Percentiles rank a stretch among this genome's conserved stretches.
Conservation (phyloP, 73 alveolate genomes). For the Paramecium primaurelia region DNA sequence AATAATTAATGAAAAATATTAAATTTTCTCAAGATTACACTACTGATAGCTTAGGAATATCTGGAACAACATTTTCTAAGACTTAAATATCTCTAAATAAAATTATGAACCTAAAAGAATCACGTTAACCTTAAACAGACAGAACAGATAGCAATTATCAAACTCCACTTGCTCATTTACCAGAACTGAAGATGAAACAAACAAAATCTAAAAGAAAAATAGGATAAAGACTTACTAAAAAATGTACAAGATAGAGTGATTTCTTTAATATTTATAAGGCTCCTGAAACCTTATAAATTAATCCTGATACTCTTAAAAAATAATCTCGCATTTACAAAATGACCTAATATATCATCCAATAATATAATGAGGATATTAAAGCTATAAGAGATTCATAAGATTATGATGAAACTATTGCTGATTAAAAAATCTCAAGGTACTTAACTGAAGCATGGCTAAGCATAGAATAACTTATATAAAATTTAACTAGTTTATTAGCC, state of each 20-base stretch:
- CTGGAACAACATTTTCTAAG: neutral
- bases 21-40: neutral
- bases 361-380: neutral
- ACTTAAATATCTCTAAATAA: neutral
- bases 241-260: neutral
- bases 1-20: neutral
- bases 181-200: neutral
- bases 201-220: neutral
- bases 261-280: conserved; percentile 23
- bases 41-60: neutral
- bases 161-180: neutral
- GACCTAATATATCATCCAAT: neutral
- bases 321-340: neutral
- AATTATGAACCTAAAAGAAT: neutral
- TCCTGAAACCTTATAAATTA: neutral
- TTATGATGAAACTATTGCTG: neutral
- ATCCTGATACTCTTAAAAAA: neutral
- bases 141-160: neutral
- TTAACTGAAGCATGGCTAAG: conserved; percentile 8
- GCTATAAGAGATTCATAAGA: neutral
- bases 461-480: neutral
- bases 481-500: neutral
- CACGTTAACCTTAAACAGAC: neutral
- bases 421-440: neutral
- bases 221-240: neutral